Conservation (phyloP, 768 basidiomycete genomes). For the Sarcomyxa edulis region DNA sequence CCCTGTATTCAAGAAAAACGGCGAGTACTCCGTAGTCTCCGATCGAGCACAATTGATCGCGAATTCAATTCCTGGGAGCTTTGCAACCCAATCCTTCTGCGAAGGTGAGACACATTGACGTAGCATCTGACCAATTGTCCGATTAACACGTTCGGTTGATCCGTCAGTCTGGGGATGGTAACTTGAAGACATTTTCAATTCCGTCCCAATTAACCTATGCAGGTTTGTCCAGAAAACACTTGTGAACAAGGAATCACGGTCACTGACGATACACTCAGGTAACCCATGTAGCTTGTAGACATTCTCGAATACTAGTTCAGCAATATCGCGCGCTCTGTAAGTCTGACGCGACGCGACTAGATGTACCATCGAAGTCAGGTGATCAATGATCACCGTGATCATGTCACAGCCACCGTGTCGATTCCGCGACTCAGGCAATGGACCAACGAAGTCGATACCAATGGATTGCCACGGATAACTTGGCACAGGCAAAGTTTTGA, state of each 20-base stretch:
- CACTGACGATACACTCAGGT: conserved; percentile 17
- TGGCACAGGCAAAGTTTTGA: conserved; percentile 16
- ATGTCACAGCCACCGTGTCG: conserved; percentile 14
- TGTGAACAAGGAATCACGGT: conserved; percentile 12
- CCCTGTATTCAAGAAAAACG: conserved; percentile 24
- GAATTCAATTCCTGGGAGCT: conserved; percentile 28
- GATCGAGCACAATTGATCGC: conserved; percentile 28
- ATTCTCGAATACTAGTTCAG: conserved; percentile 14
- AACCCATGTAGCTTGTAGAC: conserved; percentile 26
- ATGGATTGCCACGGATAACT: conserved; percentile 19
- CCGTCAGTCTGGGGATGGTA: conserved; percentile 17
- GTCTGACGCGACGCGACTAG: conserved; percentile 8
- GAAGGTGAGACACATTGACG: conserved; percentile 14
- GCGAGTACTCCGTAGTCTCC: conserved; percentile 27
- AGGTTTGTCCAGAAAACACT: conserved; percentile 12
- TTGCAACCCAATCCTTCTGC: conserved; percentile 23
- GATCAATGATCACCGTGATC: conserved; percentile 15
- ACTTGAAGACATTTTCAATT: conserved; percentile 23
- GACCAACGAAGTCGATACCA: conserved; percentile 24
- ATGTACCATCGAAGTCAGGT: conserved; percentile 10
- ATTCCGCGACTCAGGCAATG: conserved; percentile 19
- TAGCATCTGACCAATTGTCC: conserved; percentile 24
- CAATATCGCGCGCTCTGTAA: conserved; percentile 11
- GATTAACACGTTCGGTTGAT: conserved; percentile 24
- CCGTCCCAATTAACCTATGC: conserved; percentile 12